Evolutionary conservation across 1,284 basidiomycete species (phyloP).

Genomic region (Apiotrichum siamense): DNA sequence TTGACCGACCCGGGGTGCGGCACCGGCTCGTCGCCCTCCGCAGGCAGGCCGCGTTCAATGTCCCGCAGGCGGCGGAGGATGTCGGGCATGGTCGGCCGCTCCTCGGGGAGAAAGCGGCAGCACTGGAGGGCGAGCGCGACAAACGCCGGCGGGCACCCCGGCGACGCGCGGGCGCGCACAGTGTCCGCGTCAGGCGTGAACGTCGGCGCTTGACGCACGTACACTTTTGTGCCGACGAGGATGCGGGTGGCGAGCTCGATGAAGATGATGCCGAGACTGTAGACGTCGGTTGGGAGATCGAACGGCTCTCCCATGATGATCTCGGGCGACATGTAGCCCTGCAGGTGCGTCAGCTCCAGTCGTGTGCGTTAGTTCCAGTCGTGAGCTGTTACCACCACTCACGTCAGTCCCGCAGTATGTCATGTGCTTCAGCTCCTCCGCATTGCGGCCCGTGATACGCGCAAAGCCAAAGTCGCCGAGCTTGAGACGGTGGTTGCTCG

Average conservation of each 20-base stretch:
- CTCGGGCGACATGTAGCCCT: conserved; percentile 62
- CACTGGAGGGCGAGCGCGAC: conserved; percentile 74
- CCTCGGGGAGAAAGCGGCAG: conserved; percentile 59
- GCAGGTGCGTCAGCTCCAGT: background rate
- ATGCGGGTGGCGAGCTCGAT: conserved; percentile 83
- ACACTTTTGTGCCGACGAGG: conserved; percentile 68
- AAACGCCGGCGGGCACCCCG: conserved; percentile 73
- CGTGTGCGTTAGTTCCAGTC: background rate
- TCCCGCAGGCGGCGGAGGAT: conserved; percentile 67
- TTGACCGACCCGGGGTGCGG: conserved; percentile 79
- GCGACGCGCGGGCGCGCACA: conserved; percentile 53
- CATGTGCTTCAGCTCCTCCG: conserved; percentile 81
- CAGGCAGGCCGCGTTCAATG: conserved; percentile 71
- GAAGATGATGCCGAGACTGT: conserved; percentile 89
- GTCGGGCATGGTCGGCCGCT: conserved; percentile 68
- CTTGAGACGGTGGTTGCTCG: conserved; percentile 86
- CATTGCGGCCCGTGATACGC: conserved; percentile 77
- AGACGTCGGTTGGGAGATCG: conserved; percentile 87
- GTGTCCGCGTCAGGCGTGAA: conserved; percentile 63
- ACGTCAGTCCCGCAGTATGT: conserved; percentile 98
- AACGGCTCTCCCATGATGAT: conserved; percentile 87
- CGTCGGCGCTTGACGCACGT: conserved; percentile 68
- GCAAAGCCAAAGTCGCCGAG: conserved; percentile 91
- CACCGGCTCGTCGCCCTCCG: conserved; percentile 49
- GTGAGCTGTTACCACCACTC: conserved; percentile 31